Conservation (phyloP, 805 yeast species). For the Vanderwaltozyma yarrowii region DNA sequence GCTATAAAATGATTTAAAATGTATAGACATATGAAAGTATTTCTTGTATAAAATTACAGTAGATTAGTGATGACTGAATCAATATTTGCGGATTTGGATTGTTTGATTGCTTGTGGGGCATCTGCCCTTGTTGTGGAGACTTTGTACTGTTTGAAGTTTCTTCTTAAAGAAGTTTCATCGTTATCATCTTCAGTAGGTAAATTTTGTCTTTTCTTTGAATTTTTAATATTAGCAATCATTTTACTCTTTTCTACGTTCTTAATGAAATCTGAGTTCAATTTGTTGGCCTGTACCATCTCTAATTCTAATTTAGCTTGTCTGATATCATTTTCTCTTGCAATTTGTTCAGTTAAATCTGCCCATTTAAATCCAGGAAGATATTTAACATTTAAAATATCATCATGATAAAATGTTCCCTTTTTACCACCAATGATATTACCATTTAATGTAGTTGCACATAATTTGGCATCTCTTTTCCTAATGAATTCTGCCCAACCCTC, state of each 20-base stretch:
- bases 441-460: constrained; percentile 77
- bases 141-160: constrained; percentile 62
- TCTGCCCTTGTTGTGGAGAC: constrained; percentile 59
- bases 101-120: constrained; percentile 36
- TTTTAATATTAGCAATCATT: constrained; percentile 56
- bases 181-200: constrained; percentile 17
- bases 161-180: constrained; percentile 32
- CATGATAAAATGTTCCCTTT: constrained; percentile 83
- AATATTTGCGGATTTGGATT: constrained; percentile 32
- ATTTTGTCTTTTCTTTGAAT: constrained; percentile 25
- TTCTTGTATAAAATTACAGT: constrained; percentile 36
- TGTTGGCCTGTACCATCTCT: constrained; percentile 81
- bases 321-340: constrained; percentile 79
- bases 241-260: constrained; percentile 79
- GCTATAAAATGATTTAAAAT: too few species aligned
- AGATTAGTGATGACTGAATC: constrained; percentile 42
- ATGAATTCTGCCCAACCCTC: constrained; percentile 97
- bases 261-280: constrained; percentile 74
- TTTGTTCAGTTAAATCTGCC: constrained; percentile 88
- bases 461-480: constrained; percentile 75
- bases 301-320: constrained; percentile 81
- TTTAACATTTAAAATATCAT: constrained; percentile 85
- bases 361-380: constrained; percentile 90
- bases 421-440: constrained; percentile 89
- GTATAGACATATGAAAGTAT: too few species aligned